Evolutionary conservation across 1,284 basidiomycete genomes (phyloP), one percentile per base, ranked within the genome.

Genomic region (Baeospora myosura): DNA sequence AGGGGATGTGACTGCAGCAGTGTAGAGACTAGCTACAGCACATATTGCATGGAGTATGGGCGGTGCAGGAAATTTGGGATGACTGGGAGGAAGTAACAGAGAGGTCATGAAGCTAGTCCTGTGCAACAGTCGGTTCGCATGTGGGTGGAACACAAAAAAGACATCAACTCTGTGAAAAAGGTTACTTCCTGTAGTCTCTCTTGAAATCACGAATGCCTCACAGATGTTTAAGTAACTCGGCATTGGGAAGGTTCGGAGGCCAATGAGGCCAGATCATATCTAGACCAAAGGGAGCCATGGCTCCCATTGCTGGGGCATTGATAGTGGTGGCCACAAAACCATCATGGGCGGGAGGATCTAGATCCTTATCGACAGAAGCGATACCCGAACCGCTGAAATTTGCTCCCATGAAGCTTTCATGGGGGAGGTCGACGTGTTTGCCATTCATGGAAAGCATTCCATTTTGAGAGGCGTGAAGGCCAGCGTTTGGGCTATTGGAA

Each of bases 11-110:
- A 78, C 72, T 2, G 68, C 72, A 8, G 72, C 71, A 2, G 77
- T 81, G 49, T 82, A 85, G 25, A 80, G 63, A 48, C 78, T 80
- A 18, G 81, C 80, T 29, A 82, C 69, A 7, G 84, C 84, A 59
- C 83, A 86, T 38, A 90, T 81, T 4, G 81, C 79, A 56, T 90
- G 87, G 2, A 90, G 65, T 20, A 88, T 57, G 3, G 78, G 71
- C 2, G 68, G 51, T 18, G 72, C 70, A 4, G 87, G 87, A 51
- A 88, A 90, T 42, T 77, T 74, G 1, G 76, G 70, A 51, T 87
- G 81, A n/a, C 65, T 73, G 0, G 80, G 78, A 0, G 80, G 74
- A 14, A 86, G 64, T 0, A 72, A 64, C 24, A 89, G 66, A 1
- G 74, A 68, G n/a, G 71, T 61, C 56, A 85, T 65, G 54, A 90